Evolutionary conservation across 345 rosid genomes (phyloP).

Genomic region (Euphorbia lathyris): DNA sequence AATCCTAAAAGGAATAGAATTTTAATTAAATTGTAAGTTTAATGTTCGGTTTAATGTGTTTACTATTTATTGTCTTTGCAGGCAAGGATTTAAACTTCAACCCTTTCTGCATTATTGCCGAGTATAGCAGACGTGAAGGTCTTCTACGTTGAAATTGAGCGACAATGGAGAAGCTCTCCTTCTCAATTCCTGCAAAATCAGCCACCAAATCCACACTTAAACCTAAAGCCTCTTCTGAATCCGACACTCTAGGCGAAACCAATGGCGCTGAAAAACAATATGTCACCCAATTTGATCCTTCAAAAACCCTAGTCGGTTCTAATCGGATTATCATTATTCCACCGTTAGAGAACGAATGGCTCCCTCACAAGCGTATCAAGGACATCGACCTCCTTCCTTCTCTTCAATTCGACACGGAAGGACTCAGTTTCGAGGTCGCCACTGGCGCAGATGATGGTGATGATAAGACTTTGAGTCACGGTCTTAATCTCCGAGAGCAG

Average conservation of each 20-base stretch:
- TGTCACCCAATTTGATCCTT: conserved; percentile 21
- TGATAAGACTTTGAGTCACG: conserved; percentile 36
- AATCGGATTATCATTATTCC: neutral
- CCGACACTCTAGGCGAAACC: neutral
- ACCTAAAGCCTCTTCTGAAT: conserved; percentile 5
- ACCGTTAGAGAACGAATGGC: conserved; percentile 19
- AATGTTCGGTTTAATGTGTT: too few relatives aligned
- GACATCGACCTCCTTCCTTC: conserved; percentile 19
- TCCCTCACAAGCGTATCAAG: conserved; percentile 28
- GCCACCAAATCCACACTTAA: conserved; percentile 6
- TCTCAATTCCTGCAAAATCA: conserved; percentile 13
- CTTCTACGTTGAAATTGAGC: neutral
- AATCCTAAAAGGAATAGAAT: too few relatives aligned
- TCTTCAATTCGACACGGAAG: conserved; percentile 6
- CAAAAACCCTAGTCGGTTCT: neutral
- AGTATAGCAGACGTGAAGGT: too few relatives aligned
- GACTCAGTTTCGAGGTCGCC: conserved; percentile 13
- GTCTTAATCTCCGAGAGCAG: conserved; percentile 55
- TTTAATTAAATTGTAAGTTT: too few relatives aligned
- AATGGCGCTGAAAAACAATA: neutral
- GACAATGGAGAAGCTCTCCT: conserved; percentile 13
- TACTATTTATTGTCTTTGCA: too few relatives aligned
- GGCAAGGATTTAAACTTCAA: too few relatives aligned
- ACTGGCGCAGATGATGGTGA: conserved; percentile 18
- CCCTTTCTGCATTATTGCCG: too few relatives aligned